Base-by-base conservation (phyloP, 2,329 filamentous ascomycete species). In the Colletotrichum phormii region DNA sequence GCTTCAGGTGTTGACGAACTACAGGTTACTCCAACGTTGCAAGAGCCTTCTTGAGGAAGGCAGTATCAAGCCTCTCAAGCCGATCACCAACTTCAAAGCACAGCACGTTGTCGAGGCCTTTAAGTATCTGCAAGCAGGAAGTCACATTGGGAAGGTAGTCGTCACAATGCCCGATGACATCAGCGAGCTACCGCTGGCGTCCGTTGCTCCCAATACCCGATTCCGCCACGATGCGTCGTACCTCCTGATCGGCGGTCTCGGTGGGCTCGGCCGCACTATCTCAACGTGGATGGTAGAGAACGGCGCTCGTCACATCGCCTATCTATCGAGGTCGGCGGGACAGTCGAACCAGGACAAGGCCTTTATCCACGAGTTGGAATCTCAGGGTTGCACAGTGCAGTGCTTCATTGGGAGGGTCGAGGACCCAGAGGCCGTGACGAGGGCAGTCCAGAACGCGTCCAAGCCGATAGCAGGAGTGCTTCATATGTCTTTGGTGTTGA, bases 61-160 rank as follows among this genome's bases (percentile, higher is more conserved):
- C n/a, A 33, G 61, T n/a, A 35, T 64, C 37, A 64, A 54, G 26
- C 51, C 51, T 15, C 31, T 64, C 11, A 53, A 42, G 8, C 51
- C 61, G 37, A 46, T 53, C 26, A 55, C 61, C 49, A 55, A 12
- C 29, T 78, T 81, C 63, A 62, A 67, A 4, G 76, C 78, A 0
- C 72, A 75, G 2, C 67, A 81, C 1, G 76, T 85, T 0, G 75
- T 79, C n/a, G 79, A 84, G 15, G 84, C 84, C 0, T 85, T 87
- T 73, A 77, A 84, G 0, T 80, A 82, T 58, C 82, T 88, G 82
- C 83, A 87, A 64, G 77, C 77, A 2, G 85, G 84, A 0, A 77
- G 76, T 33, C 85, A 87, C 74, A 83, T 84, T 57, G 85, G 85
- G 0, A 86, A 86, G 67, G 82, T 87, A 18, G 80, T 87, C 18